phyloP scores from a whole-genome alignment of 371 early-diverging fungal species.

The Mucor mucedo region DNA sequence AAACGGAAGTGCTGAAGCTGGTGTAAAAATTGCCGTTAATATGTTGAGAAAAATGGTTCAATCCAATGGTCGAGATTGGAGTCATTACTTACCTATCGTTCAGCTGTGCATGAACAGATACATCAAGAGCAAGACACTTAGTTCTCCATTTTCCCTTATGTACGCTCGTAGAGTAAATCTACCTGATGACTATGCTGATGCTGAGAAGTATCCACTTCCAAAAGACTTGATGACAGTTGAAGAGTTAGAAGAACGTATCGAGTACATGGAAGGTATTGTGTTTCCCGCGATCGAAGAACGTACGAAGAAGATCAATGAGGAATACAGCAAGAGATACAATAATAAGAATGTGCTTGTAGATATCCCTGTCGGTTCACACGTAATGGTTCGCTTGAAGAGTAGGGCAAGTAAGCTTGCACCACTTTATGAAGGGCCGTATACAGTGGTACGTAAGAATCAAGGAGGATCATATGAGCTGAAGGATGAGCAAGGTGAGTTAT shows the following conservation, averaged over 20 bases:
- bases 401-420: conserved; percentile 3
- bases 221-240: conserved; percentile 1
- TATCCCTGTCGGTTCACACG: conserved; percentile 7
- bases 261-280: conserved; percentile 12
- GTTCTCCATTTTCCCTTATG: conserved; percentile 24
- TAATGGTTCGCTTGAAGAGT: conserved; percentile 6
- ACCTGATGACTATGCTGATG: conserved; percentile 13
- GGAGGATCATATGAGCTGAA: conserved; percentile 15
- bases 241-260: conserved; percentile 5
- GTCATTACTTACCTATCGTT: conserved; percentile 22
- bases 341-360: conserved; percentile 8
- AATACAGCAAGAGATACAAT: conserved; percentile 10
- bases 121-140: neutral
- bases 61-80: conserved; percentile 24
- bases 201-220: neutral
- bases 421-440: conserved; percentile 13
- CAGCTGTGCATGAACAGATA: conserved; percentile 23
- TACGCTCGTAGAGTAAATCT: conserved; percentile 19
- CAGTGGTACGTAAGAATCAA: conserved; percentile 4
- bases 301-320: conserved; percentile 1
- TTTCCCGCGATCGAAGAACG: conserved; percentile 18
- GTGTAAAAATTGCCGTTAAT: conserved; percentile 19
- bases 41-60: conserved; percentile 21
- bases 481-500: conserved; percentile 11
- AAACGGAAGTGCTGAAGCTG: conserved; percentile 34